phyloP scores from a whole-genome alignment of 495 filamentous ascomycete species.

The Hypoxylon cercidicola region DNA sequence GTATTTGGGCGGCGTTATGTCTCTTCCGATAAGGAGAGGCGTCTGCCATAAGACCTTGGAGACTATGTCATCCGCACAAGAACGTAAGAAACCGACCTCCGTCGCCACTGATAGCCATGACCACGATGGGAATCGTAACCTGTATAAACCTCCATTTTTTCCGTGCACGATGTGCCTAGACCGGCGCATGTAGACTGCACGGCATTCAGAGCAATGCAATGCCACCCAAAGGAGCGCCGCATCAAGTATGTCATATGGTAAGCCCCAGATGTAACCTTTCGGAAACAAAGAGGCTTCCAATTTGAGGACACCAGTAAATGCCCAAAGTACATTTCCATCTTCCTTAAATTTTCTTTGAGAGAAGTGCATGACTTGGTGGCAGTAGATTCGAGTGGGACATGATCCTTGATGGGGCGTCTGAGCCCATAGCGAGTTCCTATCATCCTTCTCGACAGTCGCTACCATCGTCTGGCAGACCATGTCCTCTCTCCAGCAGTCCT shows the following conservation, averaged over 20 bases:
- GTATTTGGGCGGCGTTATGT: background rate
- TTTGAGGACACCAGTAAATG: slow-evolving; percentile 6
- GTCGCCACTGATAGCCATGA: slow-evolving; percentile 2
- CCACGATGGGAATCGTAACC: background rate
- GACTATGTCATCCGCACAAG: background rate
- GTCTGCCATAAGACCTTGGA: slow-evolving; percentile 1
- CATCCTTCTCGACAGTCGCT: background rate
- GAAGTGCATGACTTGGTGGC: background rate
- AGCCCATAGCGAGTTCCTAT: background rate
- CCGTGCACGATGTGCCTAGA: background rate
- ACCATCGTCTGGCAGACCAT: background rate
- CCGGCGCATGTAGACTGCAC: background rate
- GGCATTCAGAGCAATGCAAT: background rate
- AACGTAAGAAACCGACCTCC: background rate
- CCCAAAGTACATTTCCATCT: background rate
- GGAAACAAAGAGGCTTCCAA: background rate
- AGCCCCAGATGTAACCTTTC: slow-evolving; percentile 1
- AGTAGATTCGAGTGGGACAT: slow-evolving; percentile 5
- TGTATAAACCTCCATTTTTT: background rate
- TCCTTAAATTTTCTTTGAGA: background rate
- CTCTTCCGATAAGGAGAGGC: background rate
- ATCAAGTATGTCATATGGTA: slow-evolving; percentile 3
- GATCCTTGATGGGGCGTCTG: background rate
- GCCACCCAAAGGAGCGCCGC: background rate
- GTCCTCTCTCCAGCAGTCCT: slow-evolving; percentile 1